Evolutionary conservation across 495 filamentous ascomycete species (phyloP).

Genomic region (Neurospora sublineolata): DNA sequence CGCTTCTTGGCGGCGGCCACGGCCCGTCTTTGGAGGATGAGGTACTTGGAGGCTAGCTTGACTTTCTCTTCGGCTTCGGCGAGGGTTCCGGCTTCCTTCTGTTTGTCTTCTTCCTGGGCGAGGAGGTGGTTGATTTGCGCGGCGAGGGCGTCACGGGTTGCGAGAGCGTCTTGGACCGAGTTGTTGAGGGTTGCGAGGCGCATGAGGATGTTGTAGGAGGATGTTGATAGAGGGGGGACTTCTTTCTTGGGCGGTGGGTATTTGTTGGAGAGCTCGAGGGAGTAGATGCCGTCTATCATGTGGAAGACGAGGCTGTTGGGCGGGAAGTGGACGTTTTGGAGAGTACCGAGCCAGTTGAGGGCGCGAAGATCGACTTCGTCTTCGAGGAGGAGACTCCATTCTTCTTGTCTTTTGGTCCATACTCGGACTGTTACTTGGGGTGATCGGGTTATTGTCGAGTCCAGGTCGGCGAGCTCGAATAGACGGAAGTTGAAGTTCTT

Average conservation of each 20-base stretch:
- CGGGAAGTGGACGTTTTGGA: conserved; percentile 72
- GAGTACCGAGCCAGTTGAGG: conserved; percentile 69
- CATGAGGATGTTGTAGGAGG: conserved; percentile 88
- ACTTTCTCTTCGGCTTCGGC: conserved; percentile 55
- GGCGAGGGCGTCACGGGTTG: conserved; percentile 62
- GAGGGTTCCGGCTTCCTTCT: conserved; percentile 19
- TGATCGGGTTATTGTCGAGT: conserved; percentile 51
- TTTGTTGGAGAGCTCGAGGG: conserved; percentile 39
- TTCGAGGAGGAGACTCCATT: conserved; percentile 60
- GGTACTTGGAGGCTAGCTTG: conserved; percentile 44
- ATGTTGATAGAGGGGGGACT: conserved; percentile 39
- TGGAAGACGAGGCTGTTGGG: conserved; percentile 80
- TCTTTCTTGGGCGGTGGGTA: conserved; percentile 34
- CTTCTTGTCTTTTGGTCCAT: conserved; percentile 56
- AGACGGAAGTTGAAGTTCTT: conserved; percentile 79
- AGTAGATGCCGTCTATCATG: conserved; percentile 82
- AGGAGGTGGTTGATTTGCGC: conserved; percentile 68
- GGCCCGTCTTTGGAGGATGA: conserved; percentile 50
- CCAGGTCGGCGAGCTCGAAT: conserved; percentile 66
- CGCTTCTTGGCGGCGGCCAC: conserved; percentile 49
- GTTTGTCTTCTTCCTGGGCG: conserved; percentile 32
- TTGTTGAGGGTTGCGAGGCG: conserved; percentile 78
- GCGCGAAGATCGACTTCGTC: conserved; percentile 56
- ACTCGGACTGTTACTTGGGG: conserved; percentile 57
- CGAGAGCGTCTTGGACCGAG: conserved; percentile 82